These are phyloP conservation scores for Entamoeba dispar DNA, from an alignment of 208 protist genomes.

Conservation along the genomic window DNA sequence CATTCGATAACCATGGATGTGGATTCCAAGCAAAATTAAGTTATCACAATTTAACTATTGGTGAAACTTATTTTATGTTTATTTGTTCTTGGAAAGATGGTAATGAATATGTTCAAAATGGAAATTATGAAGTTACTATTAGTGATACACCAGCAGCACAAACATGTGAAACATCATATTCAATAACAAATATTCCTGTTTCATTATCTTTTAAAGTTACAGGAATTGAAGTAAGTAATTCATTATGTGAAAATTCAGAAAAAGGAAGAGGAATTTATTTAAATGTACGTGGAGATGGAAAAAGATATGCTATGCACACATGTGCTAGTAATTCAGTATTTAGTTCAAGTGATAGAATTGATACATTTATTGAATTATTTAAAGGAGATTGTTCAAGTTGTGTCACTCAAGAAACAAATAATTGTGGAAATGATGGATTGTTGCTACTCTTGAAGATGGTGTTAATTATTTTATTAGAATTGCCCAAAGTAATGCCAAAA, in stretches of 20 bases:
- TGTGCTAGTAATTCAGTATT: background rate
- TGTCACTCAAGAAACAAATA: background rate
- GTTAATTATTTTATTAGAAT: no score
- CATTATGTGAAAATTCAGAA: background rate
- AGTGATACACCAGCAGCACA: background rate
- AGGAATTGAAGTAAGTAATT: background rate
- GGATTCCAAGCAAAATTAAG: background rate
- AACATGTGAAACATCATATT: background rate
- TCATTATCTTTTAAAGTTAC: background rate
- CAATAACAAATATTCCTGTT: background rate
- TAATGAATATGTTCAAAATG: background rate
- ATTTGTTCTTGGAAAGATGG: background rate
- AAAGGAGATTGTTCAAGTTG: background rate
- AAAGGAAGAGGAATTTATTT: no score
- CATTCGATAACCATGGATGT: background rate
- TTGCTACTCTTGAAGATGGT: no score
- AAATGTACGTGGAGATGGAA: background rate
- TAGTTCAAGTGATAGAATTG: no score
- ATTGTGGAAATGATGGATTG: background rate
- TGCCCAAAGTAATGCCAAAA: no score
- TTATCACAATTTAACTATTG: background rate
- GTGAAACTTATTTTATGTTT: background rate
- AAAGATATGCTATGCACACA: background rate
- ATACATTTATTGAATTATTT: background rate
- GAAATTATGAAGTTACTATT: background rate